phyloP scores from a whole-genome alignment of 805 yeast species.

The Candida peoriensis region DNA sequence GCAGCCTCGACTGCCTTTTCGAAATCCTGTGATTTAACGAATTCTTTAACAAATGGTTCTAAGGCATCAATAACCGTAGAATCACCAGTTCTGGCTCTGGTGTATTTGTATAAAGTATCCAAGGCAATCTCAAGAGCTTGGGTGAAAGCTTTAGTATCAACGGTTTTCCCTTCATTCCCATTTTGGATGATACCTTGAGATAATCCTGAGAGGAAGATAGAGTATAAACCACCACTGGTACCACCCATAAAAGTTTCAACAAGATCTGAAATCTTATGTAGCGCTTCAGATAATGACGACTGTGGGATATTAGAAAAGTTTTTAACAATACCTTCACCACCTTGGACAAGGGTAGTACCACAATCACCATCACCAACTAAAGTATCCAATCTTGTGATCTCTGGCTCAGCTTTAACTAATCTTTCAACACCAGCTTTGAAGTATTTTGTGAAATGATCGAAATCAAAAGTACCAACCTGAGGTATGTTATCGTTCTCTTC shows the following conservation, averaged over 20 bases:
- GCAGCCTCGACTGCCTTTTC: constrained; percentile 65
- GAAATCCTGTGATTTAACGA: constrained; percentile 47
- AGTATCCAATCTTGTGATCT: constrained; percentile 79
- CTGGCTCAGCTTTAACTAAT: constrained; percentile 66
- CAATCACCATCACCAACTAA: constrained; percentile 97
- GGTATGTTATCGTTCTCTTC: constrained; percentile 27
- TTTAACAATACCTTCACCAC: constrained; percentile 66
- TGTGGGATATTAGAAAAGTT: constrained; percentile 42
- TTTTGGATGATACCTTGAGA: constrained; percentile 43
- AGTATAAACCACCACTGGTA: constrained; percentile 90
- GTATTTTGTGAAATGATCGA: constrained; percentile 28
- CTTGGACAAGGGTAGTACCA: constrained; percentile 84
- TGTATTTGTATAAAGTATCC: constrained; percentile 73
- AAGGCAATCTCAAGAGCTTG: constrained; percentile 53
- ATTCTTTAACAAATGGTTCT: constrained; percentile 75
- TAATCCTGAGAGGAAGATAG: constrained; percentile 77
- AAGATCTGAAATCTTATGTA: constrained; percentile 71
- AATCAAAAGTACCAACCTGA: constrained; percentile 32
- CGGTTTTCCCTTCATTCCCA: constrained; percentile 25
- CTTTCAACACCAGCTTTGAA: constrained; percentile 46
- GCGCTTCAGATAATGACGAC: constrained; percentile 43
- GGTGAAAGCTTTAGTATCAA: constrained; percentile 32
- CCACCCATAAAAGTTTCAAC: constrained; percentile 97
- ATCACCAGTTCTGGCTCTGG: constrained; percentile 85
- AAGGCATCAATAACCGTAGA: constrained; percentile 86